phyloP scores from a whole-genome alignment of 2,329 filamentous ascomycete genomes.

The Aspergillus tanneri region DNA sequence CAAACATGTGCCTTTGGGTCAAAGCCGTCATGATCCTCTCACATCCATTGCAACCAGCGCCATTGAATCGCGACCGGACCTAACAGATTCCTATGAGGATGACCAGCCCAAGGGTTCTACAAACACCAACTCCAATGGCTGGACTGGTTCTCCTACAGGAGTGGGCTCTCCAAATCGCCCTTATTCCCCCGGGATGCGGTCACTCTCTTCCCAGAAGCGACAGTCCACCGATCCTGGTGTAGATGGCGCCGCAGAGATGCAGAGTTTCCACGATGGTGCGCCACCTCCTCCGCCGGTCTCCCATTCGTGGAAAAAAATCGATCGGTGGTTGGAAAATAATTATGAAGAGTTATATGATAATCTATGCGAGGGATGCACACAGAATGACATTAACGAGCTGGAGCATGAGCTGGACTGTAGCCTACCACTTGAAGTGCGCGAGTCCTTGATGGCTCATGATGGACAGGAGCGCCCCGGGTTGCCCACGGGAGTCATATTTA shows the following conservation, averaged over 20 bases:
- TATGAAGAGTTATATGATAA: slow-evolving; percentile 95
- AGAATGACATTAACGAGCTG: slow-evolving; percentile 93
- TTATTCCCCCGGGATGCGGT: slow-evolving; percentile 88
- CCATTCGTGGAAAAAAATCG: slow-evolving; percentile 93
- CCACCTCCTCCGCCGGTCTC: slow-evolving; percentile 83
- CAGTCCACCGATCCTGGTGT: slow-evolving; percentile 60
- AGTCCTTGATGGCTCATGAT: slow-evolving; percentile 87
- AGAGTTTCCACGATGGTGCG: slow-evolving; percentile 86
- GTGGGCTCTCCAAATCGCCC: slow-evolving; percentile 63
- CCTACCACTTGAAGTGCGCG: slow-evolving; percentile 86
- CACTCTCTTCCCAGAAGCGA: slow-evolving; percentile 66
- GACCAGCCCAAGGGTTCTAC: slow-evolving; percentile 60
- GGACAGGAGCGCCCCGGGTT: slow-evolving; percentile 93
- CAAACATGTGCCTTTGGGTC: slow-evolving; percentile 82
- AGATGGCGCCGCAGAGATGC: slow-evolving; percentile 83
- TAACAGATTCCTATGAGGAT: slow-evolving; percentile 75
- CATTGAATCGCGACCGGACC: slow-evolving; percentile 81
- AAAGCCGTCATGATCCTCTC: slow-evolving; percentile 76
- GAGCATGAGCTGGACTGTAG: slow-evolving; percentile 95
- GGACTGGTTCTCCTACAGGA: slow-evolving; percentile 57
- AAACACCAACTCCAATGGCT: slow-evolving; percentile 59
- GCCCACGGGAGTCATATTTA: slow-evolving; percentile 89
- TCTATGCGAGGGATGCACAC: slow-evolving; percentile 84
- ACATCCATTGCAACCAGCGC: slow-evolving; percentile 84
- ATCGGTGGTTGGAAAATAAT: slow-evolving; percentile 89